Evolutionary conservation across 2,329 filamentous ascomycete genomes (phyloP), one percentile per base, ranked within the genome.

Genomic region (Alternaria triticina): DNA sequence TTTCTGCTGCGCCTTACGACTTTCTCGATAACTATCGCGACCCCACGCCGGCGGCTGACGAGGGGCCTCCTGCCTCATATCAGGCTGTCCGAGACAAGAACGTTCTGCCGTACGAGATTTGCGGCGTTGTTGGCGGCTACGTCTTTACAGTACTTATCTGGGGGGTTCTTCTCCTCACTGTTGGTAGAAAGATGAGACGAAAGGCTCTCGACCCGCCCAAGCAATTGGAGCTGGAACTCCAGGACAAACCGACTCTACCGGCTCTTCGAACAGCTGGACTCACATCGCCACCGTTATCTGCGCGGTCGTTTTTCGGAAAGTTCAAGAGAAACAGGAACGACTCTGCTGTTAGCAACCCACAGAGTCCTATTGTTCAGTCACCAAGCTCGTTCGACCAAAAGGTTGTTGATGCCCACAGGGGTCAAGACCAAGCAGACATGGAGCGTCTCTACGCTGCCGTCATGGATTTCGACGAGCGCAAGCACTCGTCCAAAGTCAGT

Each of bases 391-490:
- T 97, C 63, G 93, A 97, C 78, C 89, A 91, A 62, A 86, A 86
- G 62, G 87, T 97, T 15, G 86, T 97, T 23, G 87, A 90, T 62
- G 86, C 88, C 64, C 92, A 97, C 80, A 88, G 87, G 77, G 85
- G 87, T 74, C 90, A 90, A 83, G 89, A 92, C 67, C 90, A 96
- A 79, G 86, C 90, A 68, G 92, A 97, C 78, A 89, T 97, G 80
- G 94, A 97, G 79, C 89, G 92, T 72, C 89, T 98, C 78, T 98
- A 97, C 81, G 93, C 90, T 65, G 91, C 94, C 70, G 94, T 97
- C 67, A 91, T 97, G 89, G 93, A 94, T 79, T 92, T 97, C 72
- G 94, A 97, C 68, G 86, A 84, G 49, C 81, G 83, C 66, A 85
- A 83, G 64, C 72, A 75, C 27, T 73, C 72, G 28, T 72, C 75